A percentile compares a stretch with the other conserved stretches of the same genome.
Evolutionary conservation across 2,329 filamentous ascomycete species (phyloP).

Genomic region (Sphaerulina vaccinii): DNA sequence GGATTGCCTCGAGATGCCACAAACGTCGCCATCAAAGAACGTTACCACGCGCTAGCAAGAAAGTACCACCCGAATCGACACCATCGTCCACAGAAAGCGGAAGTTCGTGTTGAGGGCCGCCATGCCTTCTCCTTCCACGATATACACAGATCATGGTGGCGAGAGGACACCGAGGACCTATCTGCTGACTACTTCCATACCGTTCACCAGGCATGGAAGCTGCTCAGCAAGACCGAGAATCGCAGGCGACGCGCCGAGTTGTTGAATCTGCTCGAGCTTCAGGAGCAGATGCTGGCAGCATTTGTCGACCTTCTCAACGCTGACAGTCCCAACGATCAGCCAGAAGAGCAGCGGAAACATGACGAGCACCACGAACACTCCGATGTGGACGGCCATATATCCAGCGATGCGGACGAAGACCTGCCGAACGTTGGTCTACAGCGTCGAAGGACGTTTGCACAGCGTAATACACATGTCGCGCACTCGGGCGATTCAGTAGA

Average conservation of each 20-base stretch:
- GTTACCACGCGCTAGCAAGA: constrained; percentile 86
- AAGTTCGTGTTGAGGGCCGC: background rate
- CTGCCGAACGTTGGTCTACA: constrained; percentile 30
- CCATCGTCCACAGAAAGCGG: constrained; percentile 42
- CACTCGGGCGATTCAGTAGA: constrained; percentile 19
- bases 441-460: constrained; percentile 28
- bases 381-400: constrained; percentile 31
- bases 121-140: background rate
- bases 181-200: constrained; percentile 32
- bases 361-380: constrained; percentile 19
- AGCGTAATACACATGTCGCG: constrained; percentile 17
- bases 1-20: constrained; percentile 69
- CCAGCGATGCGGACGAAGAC: constrained; percentile 38
- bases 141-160: constrained; percentile 36
- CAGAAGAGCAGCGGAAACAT: constrained; percentile 10
- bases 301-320: constrained; percentile 30
- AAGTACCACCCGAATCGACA: constrained; percentile 65
- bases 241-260: constrained; percentile 32
- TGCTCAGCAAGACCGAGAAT: constrained; percentile 31
- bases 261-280: constrained; percentile 32
- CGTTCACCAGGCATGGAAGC: constrained; percentile 34
- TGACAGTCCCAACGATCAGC: constrained; percentile 14
- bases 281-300: constrained; percentile 29
- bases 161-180: constrained; percentile 35
- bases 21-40: constrained; percentile 76